Evolutionary conservation across 176 grass and related monocot genomes (phyloP), one percentile per base, ranked within the genome.

Genomic region (Hyparrhenia diplandra): DNA sequence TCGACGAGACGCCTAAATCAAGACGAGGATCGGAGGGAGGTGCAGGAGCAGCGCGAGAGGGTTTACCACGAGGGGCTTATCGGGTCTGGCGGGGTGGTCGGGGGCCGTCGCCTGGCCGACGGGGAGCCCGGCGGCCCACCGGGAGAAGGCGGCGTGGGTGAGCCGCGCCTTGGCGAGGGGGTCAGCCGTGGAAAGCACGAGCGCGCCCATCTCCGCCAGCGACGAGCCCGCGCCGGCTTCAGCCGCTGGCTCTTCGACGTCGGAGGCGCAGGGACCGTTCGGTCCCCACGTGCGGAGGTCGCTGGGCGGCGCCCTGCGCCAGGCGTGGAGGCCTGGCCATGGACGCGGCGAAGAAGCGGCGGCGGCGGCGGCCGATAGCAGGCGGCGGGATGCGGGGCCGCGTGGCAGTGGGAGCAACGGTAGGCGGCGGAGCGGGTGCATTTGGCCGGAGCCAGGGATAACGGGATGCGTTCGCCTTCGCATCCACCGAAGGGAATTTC

Each of bases 71-170:
- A 88, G 18, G 46, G 92, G 92, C 63, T 89, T 94, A 6, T 89
- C 75, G 16, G 92, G 88, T 43, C 95, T 88, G 6, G 92, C 91
- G 0, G 92, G 92, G 16, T 75, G 80, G 69, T 83, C 57, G 0
- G 94, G 92, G 4, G 94, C 68, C 8, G 16, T 11, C 13, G 66
- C 81, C 8, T 32, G 13, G 51, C 92, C 95, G 6, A 93, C 84
- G 10, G 88, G 88, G 51, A 94, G 61, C 35, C 79, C 81, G 18
- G 69, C 37, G 18, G 47, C 78, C 90, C 90, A 98, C 51, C 64
- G 84, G 37, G 75, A 82, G 90, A 92, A 98, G 81, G 95, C 86
- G 81, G 90, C 71, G 74, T 98, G 92, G 17, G 92, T 94, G 70
- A 94, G 84, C 36, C 79, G 77, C 43, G 95, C 82, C 79, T 94